Base-by-base conservation (phyloP, 1,284 basidiomycete species). In the Fistulinella cinereoalba region DNA sequence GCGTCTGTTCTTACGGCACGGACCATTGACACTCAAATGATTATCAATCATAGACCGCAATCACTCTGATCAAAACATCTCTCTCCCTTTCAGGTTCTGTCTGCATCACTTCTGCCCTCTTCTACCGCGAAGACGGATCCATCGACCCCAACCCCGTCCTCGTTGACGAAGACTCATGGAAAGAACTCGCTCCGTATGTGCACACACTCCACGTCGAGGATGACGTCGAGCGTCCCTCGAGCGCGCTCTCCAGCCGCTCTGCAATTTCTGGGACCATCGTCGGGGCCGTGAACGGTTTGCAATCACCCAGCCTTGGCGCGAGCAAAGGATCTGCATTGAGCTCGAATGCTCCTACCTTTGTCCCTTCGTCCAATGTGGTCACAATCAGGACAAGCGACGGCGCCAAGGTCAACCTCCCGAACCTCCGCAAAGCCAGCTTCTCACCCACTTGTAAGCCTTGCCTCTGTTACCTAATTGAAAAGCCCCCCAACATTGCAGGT, bases 81-180 rank as follows among this genome's bases (percentile, higher is more conserved):
- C 27, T 64, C 19, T 18, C 46, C 18, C 50, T 67, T 36, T 16
- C 56, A 1, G 56, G 62, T 19, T 50, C 50, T 37, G 16, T 63
- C 21, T 52, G 37, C 18, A 22, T 66, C 22, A 34, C 49, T 23
- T 43, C 53, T 6, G 65, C 64, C 6, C 24, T 51, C 28, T 64
- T 64, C 34, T 64, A 59, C 39, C 49, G 61, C 36, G 65, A 64
- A 39, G 61, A 64, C 25, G 64, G 65, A 25, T 49, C 53, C 32
- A 24, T 67, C 28, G 60, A 66, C 28, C 29, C 50, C 0, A 47
- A 53, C 0, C 51, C 53, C 9, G 52, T 54, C 15, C 44, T 57
- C 19, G 27, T 64, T 13, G 62, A 64, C 18, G 65, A 67, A 16
- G 60, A 60, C 34, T 67, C 65, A 32, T 64, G 61, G 65, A 61